Conservation (phyloP, 164 flowering plant genomes). For the Brasenia schreberi region DNA sequence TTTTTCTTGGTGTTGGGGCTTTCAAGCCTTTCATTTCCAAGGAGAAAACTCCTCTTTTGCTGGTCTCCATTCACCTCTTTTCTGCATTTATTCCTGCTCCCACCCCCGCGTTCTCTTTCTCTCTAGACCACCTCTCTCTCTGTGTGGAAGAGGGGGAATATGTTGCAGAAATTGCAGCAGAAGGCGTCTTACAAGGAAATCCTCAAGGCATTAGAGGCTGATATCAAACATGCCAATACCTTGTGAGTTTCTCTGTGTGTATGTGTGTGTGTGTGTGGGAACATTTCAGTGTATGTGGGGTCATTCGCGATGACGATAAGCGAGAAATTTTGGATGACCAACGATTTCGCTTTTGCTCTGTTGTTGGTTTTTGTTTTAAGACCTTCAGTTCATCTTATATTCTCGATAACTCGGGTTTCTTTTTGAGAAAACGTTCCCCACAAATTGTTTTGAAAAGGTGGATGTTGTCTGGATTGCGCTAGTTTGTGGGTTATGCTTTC, state of each 20-base stretch:
- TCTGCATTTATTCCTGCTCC: not conserved
- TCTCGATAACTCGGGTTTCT: no score
- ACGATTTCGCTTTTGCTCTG: not conserved
- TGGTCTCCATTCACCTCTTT: no score
- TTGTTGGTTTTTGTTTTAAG: not conserved
- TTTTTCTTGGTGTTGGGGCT: no score
- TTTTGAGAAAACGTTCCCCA: no score
- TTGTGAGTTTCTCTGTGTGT: conserved; percentile 29
- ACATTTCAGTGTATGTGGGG: no score
- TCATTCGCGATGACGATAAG: not conserved
- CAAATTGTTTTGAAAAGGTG: no score
- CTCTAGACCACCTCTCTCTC: not conserved
- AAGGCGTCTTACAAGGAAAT: conserved; percentile 57
- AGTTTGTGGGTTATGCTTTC: no score
- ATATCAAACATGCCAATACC: conserved; percentile 71
- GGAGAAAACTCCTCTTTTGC: no score
- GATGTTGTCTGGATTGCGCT: no score
- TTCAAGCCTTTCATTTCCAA: no score
- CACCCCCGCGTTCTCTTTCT: not conserved
- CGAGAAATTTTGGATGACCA: not conserved
- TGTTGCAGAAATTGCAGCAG: conserved; percentile 42
- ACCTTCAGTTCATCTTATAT: no score
- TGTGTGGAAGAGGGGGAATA: conserved; percentile 21
- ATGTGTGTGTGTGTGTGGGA: not conserved
- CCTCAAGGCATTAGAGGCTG: conserved; percentile 57